Percentiles rank a stretch among this genome's conserved stretches.
Evolutionary conservation across 768 basidiomycete genomes (phyloP).

Genomic region (Paxillus rubicundulus): DNA sequence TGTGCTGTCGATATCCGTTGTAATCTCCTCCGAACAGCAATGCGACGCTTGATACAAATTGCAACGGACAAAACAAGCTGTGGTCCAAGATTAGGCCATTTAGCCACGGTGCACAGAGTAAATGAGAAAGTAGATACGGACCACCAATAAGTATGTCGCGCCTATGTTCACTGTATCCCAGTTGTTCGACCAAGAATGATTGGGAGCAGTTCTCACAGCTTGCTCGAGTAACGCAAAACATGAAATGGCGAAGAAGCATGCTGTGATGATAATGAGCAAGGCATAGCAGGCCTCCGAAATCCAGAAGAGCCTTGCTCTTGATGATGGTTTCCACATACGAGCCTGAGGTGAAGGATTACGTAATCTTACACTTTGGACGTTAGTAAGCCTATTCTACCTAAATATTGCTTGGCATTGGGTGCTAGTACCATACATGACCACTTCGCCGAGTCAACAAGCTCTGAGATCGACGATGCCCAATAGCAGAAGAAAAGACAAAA

Average conservation of each 20-base stretch:
- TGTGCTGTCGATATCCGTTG: slow-evolving; percentile 66
- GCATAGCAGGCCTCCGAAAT: slow-evolving; percentile 55
- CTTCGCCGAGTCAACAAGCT: too few relatives aligned
- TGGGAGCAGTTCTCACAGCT: slow-evolving; percentile 63
- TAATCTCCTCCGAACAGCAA: slow-evolving; percentile 62
- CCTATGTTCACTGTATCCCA: slow-evolving; percentile 67
- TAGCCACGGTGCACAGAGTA: background rate
- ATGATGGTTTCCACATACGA: slow-evolving; percentile 29
- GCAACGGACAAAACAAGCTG: slow-evolving; percentile 58
- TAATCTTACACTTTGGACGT: background rate
- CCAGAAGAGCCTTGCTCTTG: slow-evolving; percentile 42
- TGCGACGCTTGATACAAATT: slow-evolving; percentile 65
- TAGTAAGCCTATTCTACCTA: background rate
- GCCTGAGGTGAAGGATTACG: slow-evolving; percentile 2
- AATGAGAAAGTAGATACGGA: slow-evolving; percentile 32
- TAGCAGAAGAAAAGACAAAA: too few relatives aligned
- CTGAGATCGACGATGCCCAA: too few relatives aligned
- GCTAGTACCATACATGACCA: too few relatives aligned
- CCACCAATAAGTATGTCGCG: slow-evolving; percentile 68
- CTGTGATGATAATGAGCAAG: slow-evolving; percentile 47
- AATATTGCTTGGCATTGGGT: background rate
- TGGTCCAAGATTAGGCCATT: slow-evolving; percentile 2
- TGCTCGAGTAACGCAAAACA: slow-evolving; percentile 66
- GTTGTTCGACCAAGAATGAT: slow-evolving; percentile 55
- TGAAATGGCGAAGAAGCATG: slow-evolving; percentile 59